Evolutionary conservation across 164 flowering plant species (phyloP), one percentile per base, ranked within the genome.

Genomic region (Kalanchoe fedtschenkoi): DNA sequence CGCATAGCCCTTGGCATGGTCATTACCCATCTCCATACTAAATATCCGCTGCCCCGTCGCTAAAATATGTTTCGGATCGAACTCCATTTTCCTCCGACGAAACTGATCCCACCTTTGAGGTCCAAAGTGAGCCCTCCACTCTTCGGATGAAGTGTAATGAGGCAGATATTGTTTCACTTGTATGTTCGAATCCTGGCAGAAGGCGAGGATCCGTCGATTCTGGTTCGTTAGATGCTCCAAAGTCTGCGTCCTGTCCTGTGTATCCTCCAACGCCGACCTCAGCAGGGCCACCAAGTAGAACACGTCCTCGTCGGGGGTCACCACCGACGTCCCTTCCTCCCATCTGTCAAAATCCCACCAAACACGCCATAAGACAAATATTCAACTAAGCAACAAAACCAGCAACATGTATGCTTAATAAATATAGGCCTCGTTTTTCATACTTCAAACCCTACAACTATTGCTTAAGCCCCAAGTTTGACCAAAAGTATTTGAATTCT

Each of bases 1-100:
- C 5, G 22, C 51, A 43, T n/a, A 43, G 5, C 22, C 51, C 9
- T 43, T 43, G 51, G n/a, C 9, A 43, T 6, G 8, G 19, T 43
- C 51, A 43, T 43, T n/a, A n/a, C n/a, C 51, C 51, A 43, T 43
- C 51, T 43, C 51, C 51, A 43, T 43, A 6, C 38, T 61, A 69
- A 93, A 93, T 14, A 93, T 88, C 1, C 79, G 77, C 66, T 90
- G 99, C 51, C 99, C 99, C 0, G 97, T 78, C 24, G 97, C 86
- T 64, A 93, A 73, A 51, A 93, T 87, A 14, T 59, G 75, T 60
- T 67, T 73, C 5, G 97, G 97, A 63, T 93, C 99, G 32, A 74
- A 93, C 60, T 79, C 70, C 72, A 68, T 51, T 67, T 93, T 93
- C 70, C 76, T 74, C 70, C 58, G 64, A 9, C 65, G 3, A 35